Conservation (phyloP, 495 filamentous ascomycete species). For the Hyaloscypha bicolor region DNA sequence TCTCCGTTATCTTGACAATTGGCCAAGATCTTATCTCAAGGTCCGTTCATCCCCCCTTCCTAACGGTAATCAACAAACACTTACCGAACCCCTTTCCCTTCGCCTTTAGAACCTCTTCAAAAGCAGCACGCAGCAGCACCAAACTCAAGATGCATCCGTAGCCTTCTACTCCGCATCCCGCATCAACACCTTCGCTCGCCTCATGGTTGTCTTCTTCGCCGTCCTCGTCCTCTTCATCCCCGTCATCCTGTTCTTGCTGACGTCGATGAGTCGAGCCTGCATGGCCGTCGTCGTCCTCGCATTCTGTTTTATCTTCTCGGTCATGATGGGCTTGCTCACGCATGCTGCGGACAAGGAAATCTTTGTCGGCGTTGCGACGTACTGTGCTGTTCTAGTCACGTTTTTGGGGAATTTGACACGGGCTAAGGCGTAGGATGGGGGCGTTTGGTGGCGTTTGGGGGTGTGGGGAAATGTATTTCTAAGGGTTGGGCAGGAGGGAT, state of each 20-base stretch:
- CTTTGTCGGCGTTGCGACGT: slow-evolving; percentile 16
- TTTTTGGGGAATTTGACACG: slow-evolving; percentile 20
- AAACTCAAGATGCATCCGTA: slow-evolving; percentile 9
- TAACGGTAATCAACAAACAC: neutral
- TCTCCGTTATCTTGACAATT: neutral
- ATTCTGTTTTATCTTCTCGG: slow-evolving; percentile 14
- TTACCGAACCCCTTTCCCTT: neutral
- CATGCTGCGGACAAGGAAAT: slow-evolving; percentile 14
- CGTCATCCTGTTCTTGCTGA: slow-evolving; percentile 22
- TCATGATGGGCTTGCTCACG: slow-evolving; percentile 1
- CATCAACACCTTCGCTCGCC: slow-evolving; percentile 10
- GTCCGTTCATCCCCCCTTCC: neutral
- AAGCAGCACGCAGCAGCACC: neutral
- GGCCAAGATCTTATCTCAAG: slow-evolving; percentile 15
- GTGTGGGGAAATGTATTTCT: too few species aligned
- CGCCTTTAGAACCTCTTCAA: neutral
- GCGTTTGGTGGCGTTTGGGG: too few species aligned
- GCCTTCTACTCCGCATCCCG: slow-evolving; percentile 12
- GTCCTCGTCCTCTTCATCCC: slow-evolving; percentile 15
- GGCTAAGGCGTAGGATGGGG: too few species aligned
- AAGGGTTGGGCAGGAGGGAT: too few species aligned
- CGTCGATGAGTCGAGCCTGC: slow-evolving; percentile 16
- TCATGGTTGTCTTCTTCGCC: slow-evolving; percentile 20
- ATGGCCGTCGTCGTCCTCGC: slow-evolving; percentile 21
- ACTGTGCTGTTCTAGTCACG: slow-evolving; percentile 25